Percentiles rank a stretch among this genome's conserved stretches.
Conservation (phyloP, 495 filamentous ascomycete species). For the Lineolata rhizophorae region DNA sequence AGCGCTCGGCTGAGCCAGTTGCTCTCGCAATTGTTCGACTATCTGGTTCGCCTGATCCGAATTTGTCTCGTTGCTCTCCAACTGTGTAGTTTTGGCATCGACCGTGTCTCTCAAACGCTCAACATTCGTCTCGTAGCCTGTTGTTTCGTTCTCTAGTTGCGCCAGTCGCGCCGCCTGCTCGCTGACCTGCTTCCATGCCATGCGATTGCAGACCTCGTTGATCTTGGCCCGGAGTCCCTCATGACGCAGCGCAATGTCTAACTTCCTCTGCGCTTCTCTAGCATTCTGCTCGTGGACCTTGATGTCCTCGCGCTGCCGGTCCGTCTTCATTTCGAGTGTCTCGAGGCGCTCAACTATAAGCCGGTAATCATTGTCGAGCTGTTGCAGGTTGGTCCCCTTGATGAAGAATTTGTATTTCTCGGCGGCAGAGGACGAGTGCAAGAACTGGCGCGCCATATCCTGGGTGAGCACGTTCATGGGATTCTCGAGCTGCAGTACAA, state of each 20-base stretch:
- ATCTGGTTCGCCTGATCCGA: slow-evolving; percentile 19
- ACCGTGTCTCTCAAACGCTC: not conserved
- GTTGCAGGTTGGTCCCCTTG: slow-evolving; percentile 82
- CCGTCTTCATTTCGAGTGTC: slow-evolving; percentile 37
- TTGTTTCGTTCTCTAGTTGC: slow-evolving; percentile 20
- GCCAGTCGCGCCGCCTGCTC: slow-evolving; percentile 23
- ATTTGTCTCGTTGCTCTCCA: slow-evolving; percentile 9
- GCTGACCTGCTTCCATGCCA: slow-evolving; percentile 20
- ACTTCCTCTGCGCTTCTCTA: slow-evolving; percentile 21
- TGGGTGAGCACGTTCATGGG: slow-evolving; percentile 96
- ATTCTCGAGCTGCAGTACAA: slow-evolving; percentile 85
- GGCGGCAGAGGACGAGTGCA: slow-evolving; percentile 55
- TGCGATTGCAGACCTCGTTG: slow-evolving; percentile 7
- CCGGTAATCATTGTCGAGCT: slow-evolving; percentile 77
- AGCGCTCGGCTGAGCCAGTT: too few relatives aligned
- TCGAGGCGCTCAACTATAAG: slow-evolving; percentile 51
- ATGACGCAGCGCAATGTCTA: slow-evolving; percentile 24
- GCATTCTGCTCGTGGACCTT: slow-evolving; percentile 20
- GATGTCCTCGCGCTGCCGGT: slow-evolving; percentile 26
- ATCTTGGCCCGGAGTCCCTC: slow-evolving; percentile 10
- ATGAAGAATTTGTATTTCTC: slow-evolving; percentile 96
- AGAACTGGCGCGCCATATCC: slow-evolving; percentile 82
- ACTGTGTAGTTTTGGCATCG: not conserved
- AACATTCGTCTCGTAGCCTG: slow-evolving; percentile 16
- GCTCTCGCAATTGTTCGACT: too few relatives aligned